phyloP scores from a whole-genome alignment of 2,329 filamentous ascomycete genomes.

The Kalmusia sp. region DNA sequence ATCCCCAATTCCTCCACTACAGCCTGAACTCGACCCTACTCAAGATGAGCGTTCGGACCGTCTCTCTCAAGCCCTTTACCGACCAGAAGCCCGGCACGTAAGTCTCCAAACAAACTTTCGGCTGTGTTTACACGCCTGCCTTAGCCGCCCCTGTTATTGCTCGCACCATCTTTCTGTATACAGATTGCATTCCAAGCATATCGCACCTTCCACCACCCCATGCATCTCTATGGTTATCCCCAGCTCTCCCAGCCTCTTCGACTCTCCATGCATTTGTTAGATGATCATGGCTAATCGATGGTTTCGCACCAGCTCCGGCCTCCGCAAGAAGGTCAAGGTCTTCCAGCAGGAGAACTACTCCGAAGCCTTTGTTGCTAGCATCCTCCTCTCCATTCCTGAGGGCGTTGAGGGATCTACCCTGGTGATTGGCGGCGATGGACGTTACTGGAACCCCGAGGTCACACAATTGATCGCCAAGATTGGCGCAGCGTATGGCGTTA shows the following conservation, averaged over 20 bases:
- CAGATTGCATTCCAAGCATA: constrained; percentile 19
- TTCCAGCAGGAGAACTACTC: constrained; percentile 97
- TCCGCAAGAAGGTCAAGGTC: constrained; percentile 98
- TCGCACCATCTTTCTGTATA: constrained; percentile 18
- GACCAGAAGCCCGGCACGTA: constrained; percentile 99
- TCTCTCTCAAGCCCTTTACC: constrained; percentile 82
- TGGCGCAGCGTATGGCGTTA: constrained; percentile 93
- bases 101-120: constrained; percentile 54
- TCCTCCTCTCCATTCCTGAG: constrained; percentile 95
- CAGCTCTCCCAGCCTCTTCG: constrained; percentile 4
- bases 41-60: constrained; percentile 74
- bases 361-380: constrained; percentile 93
- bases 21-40: constrained; percentile 27
- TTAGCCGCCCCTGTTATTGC: constrained; percentile 22
- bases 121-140: constrained; percentile 21
- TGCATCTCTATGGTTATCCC: constrained; percentile 9
- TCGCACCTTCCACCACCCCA: constrained; percentile 14
- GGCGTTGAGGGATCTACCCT: constrained; percentile 87
- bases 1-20: constrained; percentile 26
- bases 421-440: constrained; percentile 96
- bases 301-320: constrained; percentile 75
- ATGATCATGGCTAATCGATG: constrained; percentile 34
- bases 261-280: constrained; percentile 17
- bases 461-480: constrained; percentile 98
- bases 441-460: constrained; percentile 96